These are phyloP conservation scores for Elongisporangium prolatum DNA, from an alignment of 352 stramenopile species.

Conservation along the genomic window DNA sequence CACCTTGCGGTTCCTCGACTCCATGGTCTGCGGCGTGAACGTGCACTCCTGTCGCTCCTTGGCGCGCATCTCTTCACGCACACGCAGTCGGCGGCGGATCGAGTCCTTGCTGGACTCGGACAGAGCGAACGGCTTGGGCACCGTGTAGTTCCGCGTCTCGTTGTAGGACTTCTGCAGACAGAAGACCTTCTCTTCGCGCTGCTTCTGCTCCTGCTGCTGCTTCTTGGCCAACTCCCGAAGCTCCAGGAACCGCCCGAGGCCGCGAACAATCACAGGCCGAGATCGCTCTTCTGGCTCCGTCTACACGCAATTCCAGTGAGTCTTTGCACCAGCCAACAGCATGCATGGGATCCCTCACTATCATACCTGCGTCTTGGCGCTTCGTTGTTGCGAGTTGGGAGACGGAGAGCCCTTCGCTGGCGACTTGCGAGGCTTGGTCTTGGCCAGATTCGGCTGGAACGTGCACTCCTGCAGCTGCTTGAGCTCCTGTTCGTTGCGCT, in stretches of 20 bases:
- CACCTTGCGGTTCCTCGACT: conserved; percentile 43
- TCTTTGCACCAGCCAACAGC: no score
- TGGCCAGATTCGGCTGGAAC: conserved; percentile 62
- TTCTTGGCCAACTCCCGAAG: conserved; percentile 64
- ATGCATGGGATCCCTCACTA: no score
- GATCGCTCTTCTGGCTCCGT: no score
- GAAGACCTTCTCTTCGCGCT: conserved; percentile 66
- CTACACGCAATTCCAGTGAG: no score
- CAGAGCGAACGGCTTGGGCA: conserved; percentile 72
- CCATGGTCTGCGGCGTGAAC: conserved; percentile 51
- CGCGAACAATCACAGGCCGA: conserved; percentile 57
- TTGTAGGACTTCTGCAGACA: conserved; percentile 37
- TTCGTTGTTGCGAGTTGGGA: not conserved
- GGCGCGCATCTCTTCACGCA: conserved; percentile 40
- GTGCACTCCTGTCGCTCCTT: conserved; percentile 60
- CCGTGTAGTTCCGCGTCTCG: conserved; percentile 66
- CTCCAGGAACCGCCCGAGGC: conserved; percentile 74
- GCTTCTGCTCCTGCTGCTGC: conserved; percentile 52
- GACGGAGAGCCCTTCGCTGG: conserved; percentile 14
- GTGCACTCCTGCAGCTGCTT: conserved; percentile 78
- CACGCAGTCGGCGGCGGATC: conserved; percentile 34
- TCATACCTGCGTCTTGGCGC: no score
- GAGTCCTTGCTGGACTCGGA: conserved; percentile 54
- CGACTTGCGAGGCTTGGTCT: conserved; percentile 2
- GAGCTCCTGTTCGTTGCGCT: conserved; percentile 50